A percentile compares a stretch with the other conserved stretches of the same genome.
These are phyloP conservation scores for Eucalyptus curtisii DNA, from an alignment of 345 rosid species.

Conservation along the genomic window DNA sequence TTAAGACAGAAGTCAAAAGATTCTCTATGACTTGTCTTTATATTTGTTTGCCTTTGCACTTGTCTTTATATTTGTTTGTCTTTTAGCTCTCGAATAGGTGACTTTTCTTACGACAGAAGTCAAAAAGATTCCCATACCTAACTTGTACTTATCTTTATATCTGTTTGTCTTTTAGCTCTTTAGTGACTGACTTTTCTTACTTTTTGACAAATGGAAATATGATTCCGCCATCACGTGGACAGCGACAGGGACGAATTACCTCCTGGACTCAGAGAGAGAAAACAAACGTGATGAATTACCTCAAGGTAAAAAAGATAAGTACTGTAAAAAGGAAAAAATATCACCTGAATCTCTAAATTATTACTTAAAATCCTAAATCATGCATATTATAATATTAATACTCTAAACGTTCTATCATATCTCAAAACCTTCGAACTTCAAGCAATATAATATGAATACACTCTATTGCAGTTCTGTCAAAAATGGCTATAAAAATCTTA, in stretches of 20 bases:
- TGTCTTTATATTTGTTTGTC: not conserved
- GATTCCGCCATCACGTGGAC: too few relatives aligned
- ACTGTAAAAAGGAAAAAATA: not conserved
- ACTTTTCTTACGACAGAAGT: not conserved
- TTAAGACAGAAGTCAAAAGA: too few relatives aligned
- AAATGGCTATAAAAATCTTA: too few relatives aligned
- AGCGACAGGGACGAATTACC: too few relatives aligned
- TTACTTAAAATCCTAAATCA: not conserved
- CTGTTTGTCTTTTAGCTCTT: too few relatives aligned
- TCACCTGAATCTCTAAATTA: not conserved
- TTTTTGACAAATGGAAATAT: not conserved
- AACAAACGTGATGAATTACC: not conserved
- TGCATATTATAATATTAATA: not conserved
- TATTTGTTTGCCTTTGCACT: too few relatives aligned
- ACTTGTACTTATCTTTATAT: too few relatives aligned
- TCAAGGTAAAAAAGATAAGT: not conserved
- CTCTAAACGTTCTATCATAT: not conserved
- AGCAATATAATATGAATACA: not conserved
- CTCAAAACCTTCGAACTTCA: not conserved
- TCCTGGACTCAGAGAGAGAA: not conserved
- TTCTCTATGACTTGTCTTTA: too few relatives aligned
- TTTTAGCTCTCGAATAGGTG: too few relatives aligned
- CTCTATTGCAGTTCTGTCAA: rapidly evolving
- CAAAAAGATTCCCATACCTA: too few relatives aligned
- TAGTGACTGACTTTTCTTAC: too few relatives aligned